A percentile compares a stretch with the other conserved stretches of the same genome.
Conservation (phyloP, 306 rosid species). For the Quercus alba region DNA sequence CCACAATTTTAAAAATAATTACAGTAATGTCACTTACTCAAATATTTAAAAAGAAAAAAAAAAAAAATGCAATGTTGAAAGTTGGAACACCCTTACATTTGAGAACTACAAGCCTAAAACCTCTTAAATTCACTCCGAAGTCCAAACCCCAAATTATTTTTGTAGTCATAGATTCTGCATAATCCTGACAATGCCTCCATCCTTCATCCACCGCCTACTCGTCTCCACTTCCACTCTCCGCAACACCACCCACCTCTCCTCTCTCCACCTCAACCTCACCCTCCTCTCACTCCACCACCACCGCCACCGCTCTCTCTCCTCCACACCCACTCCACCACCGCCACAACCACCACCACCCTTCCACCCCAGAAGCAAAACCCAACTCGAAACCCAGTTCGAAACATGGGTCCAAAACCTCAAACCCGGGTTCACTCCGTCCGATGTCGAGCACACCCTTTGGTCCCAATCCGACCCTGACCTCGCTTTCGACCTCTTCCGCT, state of each 20-base stretch:
- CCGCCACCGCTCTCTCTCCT: constrained; percentile 17
- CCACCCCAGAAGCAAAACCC: constrained; percentile 52
- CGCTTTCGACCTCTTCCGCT: constrained; percentile 90
- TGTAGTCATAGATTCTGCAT: too few relatives aligned
- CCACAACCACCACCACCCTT: constrained; percentile 5
- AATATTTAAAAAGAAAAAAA: too few relatives aligned
- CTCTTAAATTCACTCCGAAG: too few relatives aligned
- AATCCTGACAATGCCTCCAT: constrained; percentile 17
- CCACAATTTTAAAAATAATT: too few relatives aligned
- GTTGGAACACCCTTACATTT: too few relatives aligned
- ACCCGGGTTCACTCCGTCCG: constrained; percentile 74
- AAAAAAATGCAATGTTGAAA: too few relatives aligned
- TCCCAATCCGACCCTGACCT: constrained; percentile 87
- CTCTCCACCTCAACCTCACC: background rate
- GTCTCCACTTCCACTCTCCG: background rate
- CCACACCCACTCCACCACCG: constrained; percentile 12
- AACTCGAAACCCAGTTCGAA: constrained; percentile 72
- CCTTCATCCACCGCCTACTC: constrained; percentile 31
- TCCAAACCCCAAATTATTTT: too few relatives aligned
- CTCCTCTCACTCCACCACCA: background rate
- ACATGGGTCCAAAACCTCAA: constrained; percentile 79
- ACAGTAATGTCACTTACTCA: too few relatives aligned
- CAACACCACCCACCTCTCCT: constrained; percentile 1
- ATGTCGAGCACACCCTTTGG: constrained; percentile 53
- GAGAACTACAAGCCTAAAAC: too few relatives aligned